phyloP scores from a whole-genome alignment of 306 rosid genomes.

The Vigna nakashimae region DNA sequence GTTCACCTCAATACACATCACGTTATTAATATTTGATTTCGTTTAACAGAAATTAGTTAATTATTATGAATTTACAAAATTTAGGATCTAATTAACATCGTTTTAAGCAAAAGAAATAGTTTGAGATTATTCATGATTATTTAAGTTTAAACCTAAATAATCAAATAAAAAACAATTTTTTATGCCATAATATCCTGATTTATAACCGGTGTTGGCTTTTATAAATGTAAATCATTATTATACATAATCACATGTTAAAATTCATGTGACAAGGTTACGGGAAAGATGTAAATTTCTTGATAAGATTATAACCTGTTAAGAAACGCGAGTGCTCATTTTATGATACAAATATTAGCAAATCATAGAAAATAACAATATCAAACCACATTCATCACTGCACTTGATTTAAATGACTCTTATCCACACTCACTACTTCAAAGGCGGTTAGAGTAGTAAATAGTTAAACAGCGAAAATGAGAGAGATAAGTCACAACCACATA shows the following conservation, averaged over 20 bases:
- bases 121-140: no score
- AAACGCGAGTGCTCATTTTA: no score
- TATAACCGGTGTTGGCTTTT: background rate
- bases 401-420: background rate
- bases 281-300: no score
- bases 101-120: no score
- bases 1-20: no score
- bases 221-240: background rate
- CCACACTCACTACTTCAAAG: background rate
- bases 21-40: no score
- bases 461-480: conserved; percentile 18
- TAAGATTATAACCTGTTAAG: no score
- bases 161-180: no score
- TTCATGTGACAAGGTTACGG: background rate
- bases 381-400: background rate
- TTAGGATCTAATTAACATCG: no score
- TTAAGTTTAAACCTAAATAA: no score
- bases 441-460: background rate
- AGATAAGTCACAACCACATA: conserved; percentile 34
- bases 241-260: background rate
- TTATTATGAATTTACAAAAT: no score
- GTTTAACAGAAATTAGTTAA: no score
- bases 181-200: background rate
- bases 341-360: background rate
- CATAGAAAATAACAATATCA: background rate